Percentiles rank a stretch among this genome's conserved stretches.
Evolutionary conservation across 352 stramenopile species (phyloP).

Genomic region (Phytophthora sp.): DNA sequence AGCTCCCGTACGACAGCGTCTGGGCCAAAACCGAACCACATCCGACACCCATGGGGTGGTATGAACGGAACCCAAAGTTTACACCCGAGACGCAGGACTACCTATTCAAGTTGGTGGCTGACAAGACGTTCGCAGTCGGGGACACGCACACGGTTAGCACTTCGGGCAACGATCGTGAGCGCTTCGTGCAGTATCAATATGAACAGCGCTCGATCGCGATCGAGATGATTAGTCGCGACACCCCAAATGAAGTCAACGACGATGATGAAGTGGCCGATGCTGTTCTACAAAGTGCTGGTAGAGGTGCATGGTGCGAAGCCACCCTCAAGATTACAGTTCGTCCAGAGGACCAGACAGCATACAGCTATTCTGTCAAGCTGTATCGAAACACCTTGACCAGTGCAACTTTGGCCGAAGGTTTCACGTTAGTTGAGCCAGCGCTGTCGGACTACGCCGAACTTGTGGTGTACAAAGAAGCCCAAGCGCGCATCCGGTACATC

Average conservation of each 20-base stretch:
- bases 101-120: constrained; percentile 42
- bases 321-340: constrained; percentile 34
- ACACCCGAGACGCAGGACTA: constrained; percentile 41
- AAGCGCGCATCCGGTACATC: constrained; percentile 77
- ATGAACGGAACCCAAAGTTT: constrained; percentile 42
- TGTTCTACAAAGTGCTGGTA: background rate
- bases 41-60: constrained; percentile 38
- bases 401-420: constrained; percentile 18
- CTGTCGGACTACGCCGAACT: constrained; percentile 61
- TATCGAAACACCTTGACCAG: constrained; percentile 52
- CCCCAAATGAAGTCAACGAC: background rate
- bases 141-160: constrained; percentile 40
- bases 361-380: constrained; percentile 55
- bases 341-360: constrained; percentile 8
- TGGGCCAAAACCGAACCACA: constrained; percentile 62
- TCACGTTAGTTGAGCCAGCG: constrained; percentile 16
- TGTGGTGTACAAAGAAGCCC: constrained; percentile 79
- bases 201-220: constrained; percentile 42
- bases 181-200: constrained; percentile 42
- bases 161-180: constrained; percentile 34
- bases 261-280: constrained; percentile 3
- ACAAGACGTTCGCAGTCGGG: constrained; percentile 46
- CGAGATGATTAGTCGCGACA: constrained; percentile 45
- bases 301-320: constrained; percentile 30
- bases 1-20: constrained; percentile 43